Evolutionary conservation across 208 protist species (phyloP).

Genomic region (Trypanosoma theileri): DNA sequence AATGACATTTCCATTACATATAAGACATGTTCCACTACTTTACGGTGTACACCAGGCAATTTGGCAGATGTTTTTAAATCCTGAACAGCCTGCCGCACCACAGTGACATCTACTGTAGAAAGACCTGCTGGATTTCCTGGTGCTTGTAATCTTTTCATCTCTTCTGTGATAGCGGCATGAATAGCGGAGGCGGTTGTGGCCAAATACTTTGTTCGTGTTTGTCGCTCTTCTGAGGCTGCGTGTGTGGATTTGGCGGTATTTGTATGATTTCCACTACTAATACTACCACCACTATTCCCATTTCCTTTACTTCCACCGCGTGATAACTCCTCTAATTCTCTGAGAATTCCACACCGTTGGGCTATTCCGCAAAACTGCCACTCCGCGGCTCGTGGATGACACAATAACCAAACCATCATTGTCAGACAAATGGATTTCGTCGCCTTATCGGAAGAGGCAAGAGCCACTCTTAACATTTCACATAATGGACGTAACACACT

Average conservation of each 20-base stretch:
- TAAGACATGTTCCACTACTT: slow-evolving; percentile 15
- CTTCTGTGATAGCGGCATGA: slow-evolving; percentile 6
- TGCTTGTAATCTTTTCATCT: not conserved
- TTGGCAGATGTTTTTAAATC: slow-evolving; percentile 8
- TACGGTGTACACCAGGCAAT: slow-evolving; percentile 17
- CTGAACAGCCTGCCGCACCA: slow-evolving; percentile 10
- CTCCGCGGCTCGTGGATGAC: slow-evolving; percentile 43
- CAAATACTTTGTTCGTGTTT: slow-evolving; percentile 21
- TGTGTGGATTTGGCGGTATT: not conserved
- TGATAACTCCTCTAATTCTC: slow-evolving; percentile 43
- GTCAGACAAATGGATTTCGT: slow-evolving; percentile 80
- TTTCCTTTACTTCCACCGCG: not conserved
- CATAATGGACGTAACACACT: slow-evolving; percentile 71
- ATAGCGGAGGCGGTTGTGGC: slow-evolving; percentile 1
- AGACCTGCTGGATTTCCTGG: not conserved
- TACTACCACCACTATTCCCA: not conserved
- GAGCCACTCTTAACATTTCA: slow-evolving; percentile 73
- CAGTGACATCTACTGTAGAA: slow-evolving; percentile 2
- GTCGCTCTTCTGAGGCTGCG: not conserved
- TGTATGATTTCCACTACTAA: not conserved
- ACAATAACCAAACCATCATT: slow-evolving; percentile 85
- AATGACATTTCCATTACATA: slow-evolving; percentile 22
- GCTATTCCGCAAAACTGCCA: slow-evolving; percentile 56
- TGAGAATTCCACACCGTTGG: slow-evolving; percentile 64
- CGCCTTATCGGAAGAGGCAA: slow-evolving; percentile 69